Conservation (phyloP, 768 basidiomycete species). For the Phanerodontia chrysosporium region DNA sequence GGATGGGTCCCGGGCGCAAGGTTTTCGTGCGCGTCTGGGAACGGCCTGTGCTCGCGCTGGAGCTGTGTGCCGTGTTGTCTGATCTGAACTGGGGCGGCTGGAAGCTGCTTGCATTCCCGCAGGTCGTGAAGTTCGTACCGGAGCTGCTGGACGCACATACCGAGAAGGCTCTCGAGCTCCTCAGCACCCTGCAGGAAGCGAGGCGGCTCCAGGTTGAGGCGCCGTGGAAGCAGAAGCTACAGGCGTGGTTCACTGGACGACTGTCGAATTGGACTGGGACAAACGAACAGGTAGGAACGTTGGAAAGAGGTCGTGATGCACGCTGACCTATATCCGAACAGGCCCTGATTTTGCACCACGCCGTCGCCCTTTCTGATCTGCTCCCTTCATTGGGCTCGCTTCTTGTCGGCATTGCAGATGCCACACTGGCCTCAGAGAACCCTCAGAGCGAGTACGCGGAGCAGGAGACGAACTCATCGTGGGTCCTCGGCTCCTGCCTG, state of each 20-base stretch:
- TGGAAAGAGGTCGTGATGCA: background rate
- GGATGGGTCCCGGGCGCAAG: constrained; percentile 43
- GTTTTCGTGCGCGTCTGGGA: constrained; percentile 51
- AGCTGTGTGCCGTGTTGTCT: constrained; percentile 56
- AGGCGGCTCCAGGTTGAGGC: constrained; percentile 53
- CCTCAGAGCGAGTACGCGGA: constrained; percentile 25
- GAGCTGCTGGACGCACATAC: constrained; percentile 44
- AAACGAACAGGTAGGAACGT: constrained; percentile 35
- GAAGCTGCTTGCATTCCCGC: constrained; percentile 63
- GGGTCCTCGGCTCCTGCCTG: constrained; percentile 61
- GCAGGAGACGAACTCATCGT: constrained; percentile 41
- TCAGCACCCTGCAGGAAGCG: constrained; percentile 43
- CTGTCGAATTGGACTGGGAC: constrained; percentile 38
- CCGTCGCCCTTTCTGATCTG: constrained; percentile 50
- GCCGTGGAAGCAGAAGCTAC: constrained; percentile 54
- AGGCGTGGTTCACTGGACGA: constrained; percentile 41
- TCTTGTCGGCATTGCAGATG: constrained; percentile 42
- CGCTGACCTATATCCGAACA: constrained; percentile 22
- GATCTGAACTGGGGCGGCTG: constrained; percentile 74
- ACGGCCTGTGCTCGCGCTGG: constrained; percentile 39
- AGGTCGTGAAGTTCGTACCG: constrained; percentile 47
- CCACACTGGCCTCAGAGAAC: constrained; percentile 30
- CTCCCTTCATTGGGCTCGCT: constrained; percentile 41
- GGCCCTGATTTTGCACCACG: constrained; percentile 49
- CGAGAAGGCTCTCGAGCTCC: constrained; percentile 39